Base-by-base conservation (phyloP, 371 early-diverging fungal species). In the Phascolomyces articulosus region DNA sequence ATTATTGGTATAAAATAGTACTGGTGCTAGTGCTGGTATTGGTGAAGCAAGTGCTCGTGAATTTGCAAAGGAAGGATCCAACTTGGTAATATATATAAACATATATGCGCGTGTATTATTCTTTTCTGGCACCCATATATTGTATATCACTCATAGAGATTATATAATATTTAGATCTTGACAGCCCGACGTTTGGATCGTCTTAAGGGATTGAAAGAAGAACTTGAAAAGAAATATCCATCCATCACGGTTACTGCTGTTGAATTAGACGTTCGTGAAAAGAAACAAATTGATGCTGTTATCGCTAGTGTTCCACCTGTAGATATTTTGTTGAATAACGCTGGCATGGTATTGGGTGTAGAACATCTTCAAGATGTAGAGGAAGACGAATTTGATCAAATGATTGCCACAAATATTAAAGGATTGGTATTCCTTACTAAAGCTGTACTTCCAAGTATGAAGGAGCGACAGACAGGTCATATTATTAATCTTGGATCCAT, bases 21-120 rank as follows among this genome's bases (percentile, higher is more conserved):
- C 96, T n/a, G 97, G 98, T n/a, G 96, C 97, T 21, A 89, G 90
- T 9, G 84, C 95, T 6, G 97, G 96, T 44, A 96, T 97, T 60
- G 97, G 97, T 59, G 88, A 88, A 60, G 92, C 93, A 9, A 88
- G 87, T 65, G 96, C 97, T 9, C 78, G 85, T 47, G 92, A 93
- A 66, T 98, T 95, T 77, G 97, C 97, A 20, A 79, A 80, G 16
- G 87, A 85, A 28, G 94, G 93, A 31, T 85, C 92, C 58, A 87
- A 95, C 69, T 69, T 97, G 65, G 87, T 87, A 81, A 34, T 9
- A 34, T 9, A 34, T 34, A 34, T 34, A 34, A 34, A 34, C 6
- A 34, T 9, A 2, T 9, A 34, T 34, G 34, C 34, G 34, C 34
- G 34, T 34, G 34, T 34, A 1, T 6, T 34, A 1, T 6, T 34